Evolutionary conservation across 2,329 filamentous ascomycete genomes (phyloP).

Genomic region (Diaporthe citri): DNA sequence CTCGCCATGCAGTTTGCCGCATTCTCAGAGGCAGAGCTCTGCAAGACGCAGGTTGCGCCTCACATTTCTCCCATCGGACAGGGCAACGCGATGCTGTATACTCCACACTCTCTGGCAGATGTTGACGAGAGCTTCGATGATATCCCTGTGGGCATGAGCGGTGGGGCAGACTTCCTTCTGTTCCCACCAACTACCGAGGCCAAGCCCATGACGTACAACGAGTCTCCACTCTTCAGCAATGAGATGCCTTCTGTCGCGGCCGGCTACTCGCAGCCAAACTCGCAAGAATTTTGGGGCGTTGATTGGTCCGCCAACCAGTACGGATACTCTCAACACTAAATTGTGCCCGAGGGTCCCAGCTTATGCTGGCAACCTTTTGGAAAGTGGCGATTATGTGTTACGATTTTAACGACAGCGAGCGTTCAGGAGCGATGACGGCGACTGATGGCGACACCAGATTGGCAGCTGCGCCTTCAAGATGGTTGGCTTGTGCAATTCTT

Average conservation of each 20-base stretch:
- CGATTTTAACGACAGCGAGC: conserved; percentile 36
- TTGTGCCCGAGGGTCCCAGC: not conserved
- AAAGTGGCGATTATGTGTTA: conserved; percentile 29
- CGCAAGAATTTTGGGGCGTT: conserved; percentile 64
- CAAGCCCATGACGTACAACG: conserved; percentile 57
- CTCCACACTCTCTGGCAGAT: conserved; percentile 71
- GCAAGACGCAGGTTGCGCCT: conserved; percentile 55
- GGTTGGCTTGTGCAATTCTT: conserved; percentile 30
- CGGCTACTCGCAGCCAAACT: conserved; percentile 65
- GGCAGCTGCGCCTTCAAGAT: conserved; percentile 30
- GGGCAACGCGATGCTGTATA: conserved; percentile 76
- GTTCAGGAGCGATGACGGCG: not conserved
- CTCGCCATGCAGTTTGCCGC: conserved; percentile 58
- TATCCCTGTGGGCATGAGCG: conserved; percentile 55
- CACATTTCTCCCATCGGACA: conserved; percentile 80
- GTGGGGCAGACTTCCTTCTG: conserved; percentile 74
- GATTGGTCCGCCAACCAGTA: conserved; percentile 56
- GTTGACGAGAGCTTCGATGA: conserved; percentile 77
- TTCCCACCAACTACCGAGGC: conserved; percentile 59
- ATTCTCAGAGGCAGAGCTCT: conserved; percentile 54
- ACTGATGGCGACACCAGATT: conserved; percentile 19
- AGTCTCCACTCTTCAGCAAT: conserved; percentile 57
- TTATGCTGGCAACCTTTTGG: not conserved
- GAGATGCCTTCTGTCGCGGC: conserved; percentile 64
- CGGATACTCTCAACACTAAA: conserved; percentile 47